Base-by-base conservation (phyloP, 257 asterid species). In the Thymus mandschuricus region DNA sequence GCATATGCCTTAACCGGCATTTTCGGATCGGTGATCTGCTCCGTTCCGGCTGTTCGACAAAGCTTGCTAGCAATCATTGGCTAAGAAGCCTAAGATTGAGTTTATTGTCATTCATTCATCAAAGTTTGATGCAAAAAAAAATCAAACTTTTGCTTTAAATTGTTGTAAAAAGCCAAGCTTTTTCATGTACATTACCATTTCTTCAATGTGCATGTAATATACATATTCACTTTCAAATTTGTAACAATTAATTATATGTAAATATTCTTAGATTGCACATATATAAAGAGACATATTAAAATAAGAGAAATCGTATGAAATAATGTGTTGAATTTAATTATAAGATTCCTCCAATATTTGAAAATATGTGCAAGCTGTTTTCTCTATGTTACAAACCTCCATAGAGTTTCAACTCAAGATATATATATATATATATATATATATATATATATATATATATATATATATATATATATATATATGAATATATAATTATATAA, bases 1-100 rank as follows among this genome's bases (percentile, higher is more conserved):
- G 97, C 98, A 75, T 94, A 94, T 80, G 98, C 92, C 43, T 84
- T 94, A n/a, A 91, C 98, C 2, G 99, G 99, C 67, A 91, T 94
- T 68, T 89, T 89, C 56, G 99, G 96, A 54, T 94, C 99, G n/a
- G 67, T 94, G 76, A 70, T 89, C 79, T 94, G 99, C 87, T 91
- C 99, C 6, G 68, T 94, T 52, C 98, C 97, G 12, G 90, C 86
- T 68, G 97, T 94, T 69, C 73, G 97, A 72, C 93, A 91, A 74
- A 91, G 97, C 81, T 83, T 94, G 87, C 81, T 94, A 51, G 96
- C 97, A 51, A 70, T 94, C 60, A 77, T 89, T 38, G 95, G 98
- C 65, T 94, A 83, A 88, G n/a, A n/a, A n/a, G n/a, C n/a, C n/a
- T n/a, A n/a, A n/a, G n/a, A n/a, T n/a, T 48, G 43, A 55, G 35